phyloP scores from a whole-genome alignment of 2,329 filamentous ascomycete species.

The Capronia epimyces region DNA sequence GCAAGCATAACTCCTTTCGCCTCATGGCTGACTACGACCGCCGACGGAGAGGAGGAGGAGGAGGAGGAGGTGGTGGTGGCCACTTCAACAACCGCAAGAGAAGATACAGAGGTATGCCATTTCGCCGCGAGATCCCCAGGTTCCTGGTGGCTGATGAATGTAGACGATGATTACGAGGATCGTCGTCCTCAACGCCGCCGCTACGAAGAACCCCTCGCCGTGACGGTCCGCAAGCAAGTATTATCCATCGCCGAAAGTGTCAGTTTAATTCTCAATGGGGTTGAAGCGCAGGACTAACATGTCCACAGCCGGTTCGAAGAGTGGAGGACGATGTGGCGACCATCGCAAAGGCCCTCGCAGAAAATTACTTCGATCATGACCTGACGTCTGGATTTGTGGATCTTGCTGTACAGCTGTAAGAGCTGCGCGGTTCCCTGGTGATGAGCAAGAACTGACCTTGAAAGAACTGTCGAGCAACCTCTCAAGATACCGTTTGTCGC shows the following conservation, averaged over 20 bases:
- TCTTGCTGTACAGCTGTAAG: constrained; percentile 67
- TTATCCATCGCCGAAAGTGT: constrained; percentile 73
- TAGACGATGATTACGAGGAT: constrained; percentile 69
- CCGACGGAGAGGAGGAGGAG: constrained; percentile 36
- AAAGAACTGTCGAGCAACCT: constrained; percentile 73
- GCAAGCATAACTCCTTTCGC: background rate
- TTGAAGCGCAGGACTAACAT: constrained; percentile 1
- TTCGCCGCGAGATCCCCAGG: constrained; percentile 4
- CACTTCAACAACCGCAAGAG: constrained; percentile 65
- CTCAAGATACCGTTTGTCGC: constrained; percentile 96
- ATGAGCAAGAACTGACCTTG: constrained; percentile 6
- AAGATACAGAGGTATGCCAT: constrained; percentile 65
- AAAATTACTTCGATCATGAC: constrained; percentile 81
- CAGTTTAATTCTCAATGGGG: constrained; percentile 10
- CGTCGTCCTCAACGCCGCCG: constrained; percentile 67
- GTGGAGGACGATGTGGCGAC: constrained; percentile 72
- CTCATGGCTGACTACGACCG: constrained; percentile 53
- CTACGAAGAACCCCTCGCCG: constrained; percentile 65
- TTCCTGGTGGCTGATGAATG: constrained; percentile 2
- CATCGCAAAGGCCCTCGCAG: constrained; percentile 70
- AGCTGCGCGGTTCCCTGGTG: background rate
- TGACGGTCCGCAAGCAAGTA: constrained; percentile 71
- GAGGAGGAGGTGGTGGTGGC: constrained; percentile 40
- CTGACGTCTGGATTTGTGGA: constrained; percentile 67
- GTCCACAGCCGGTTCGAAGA: constrained; percentile 49